Evolutionary conservation across 148 eudicot species (phyloP), one percentile per base, ranked within the genome.

Genomic region (Vaccinium darrowii): DNA sequence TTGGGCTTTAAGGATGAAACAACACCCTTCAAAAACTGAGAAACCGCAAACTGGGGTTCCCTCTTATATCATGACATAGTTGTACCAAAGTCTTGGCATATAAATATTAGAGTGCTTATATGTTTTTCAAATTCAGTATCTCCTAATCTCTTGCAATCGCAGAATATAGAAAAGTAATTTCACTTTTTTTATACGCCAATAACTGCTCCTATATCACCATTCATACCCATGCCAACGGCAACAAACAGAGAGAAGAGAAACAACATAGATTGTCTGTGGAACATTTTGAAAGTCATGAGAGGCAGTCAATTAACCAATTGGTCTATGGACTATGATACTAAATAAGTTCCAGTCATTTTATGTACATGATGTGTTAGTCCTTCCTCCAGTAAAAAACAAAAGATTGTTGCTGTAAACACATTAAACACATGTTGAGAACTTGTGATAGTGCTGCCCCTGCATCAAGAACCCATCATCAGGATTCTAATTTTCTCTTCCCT

Each of bases 311-410:
- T 25, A 53, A 8, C 16, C 50, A 27, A 33, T 57, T 27, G 43
- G 77, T 73, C 13, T 27, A 33, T 33, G 36, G 36, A 33, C 36
- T 39, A 39, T 14, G n/a, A 73, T 33, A 73, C 50, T 16, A 3
- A 75, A 23, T 18, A 43, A 79, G n/a, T 79, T 27, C 36, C 43
- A 25, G 39, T 52, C 54, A 81, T 36, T 1, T n/a, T 47, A 67
- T 49, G 84, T 67, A 82, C 75, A 67, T 27, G 39, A 23, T 82
- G 47, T 84, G 74, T 76, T 18, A 84, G 39, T 14, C 58, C 53
- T 76, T 62, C 25, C 43, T 47, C 60, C 3, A 57, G 65, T 49
- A 60, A 60, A 65, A 65, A 36, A 47, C 7, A 2, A 57, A 80
- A 58, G 19, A 8, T 11, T 27, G 51, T 19, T 15, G 19, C 33